Evolutionary conservation across 192 early-diverging fungal species (phyloP), one percentile per base, ranked within the genome.

Genomic region (Cladochytrium replicatum): DNA sequence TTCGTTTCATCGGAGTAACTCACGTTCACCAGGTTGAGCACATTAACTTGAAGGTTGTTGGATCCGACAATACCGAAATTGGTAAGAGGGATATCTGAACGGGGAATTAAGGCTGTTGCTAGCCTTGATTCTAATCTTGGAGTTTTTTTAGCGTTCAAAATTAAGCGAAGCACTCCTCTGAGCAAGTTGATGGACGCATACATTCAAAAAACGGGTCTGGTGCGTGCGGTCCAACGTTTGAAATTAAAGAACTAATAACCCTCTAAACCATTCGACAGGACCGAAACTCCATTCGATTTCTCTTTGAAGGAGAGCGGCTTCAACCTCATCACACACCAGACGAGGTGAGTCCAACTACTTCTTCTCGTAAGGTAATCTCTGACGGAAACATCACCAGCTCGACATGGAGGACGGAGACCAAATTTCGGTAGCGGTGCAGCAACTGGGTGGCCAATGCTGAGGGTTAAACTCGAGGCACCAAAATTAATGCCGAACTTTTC

Each of bases 121-220:
- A 11, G 9, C 25, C 3, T 37, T 21, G 19, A 28, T 39, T 40
- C 6, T n/a, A 21, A 4, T 8, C 40, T 29, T 11, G 15, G 13
- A 46, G 28, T 32, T 46, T n/a, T 23, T 45, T 19, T 22, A 88
- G 89, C 91, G 79, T 97, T 97, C 73, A 97, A 93, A 71, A 97
- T 97, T 66, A 97, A 95, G 68, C 78, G 85, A 28, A 71, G 80
- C 6, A 95, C 94, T 24, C 87, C 82, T 49, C 75, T 97, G 21
- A 80, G 82, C 43, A 93, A 93, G 54, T 66, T 97, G 43, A 93
- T 97, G 88, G 87, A 91, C 43, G 89, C 94, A 6, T 97, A 92
- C 54, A 83, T 87, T 53, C 72, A 80, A 7, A 84, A 92, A 38
- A 84, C 88, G 42, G 91, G 91, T 28, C 57, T 73, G 64, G 72